Evolutionary conservation across 1,284 basidiomycete genomes (phyloP).

Genomic region (Volvariella surrecta): DNA sequence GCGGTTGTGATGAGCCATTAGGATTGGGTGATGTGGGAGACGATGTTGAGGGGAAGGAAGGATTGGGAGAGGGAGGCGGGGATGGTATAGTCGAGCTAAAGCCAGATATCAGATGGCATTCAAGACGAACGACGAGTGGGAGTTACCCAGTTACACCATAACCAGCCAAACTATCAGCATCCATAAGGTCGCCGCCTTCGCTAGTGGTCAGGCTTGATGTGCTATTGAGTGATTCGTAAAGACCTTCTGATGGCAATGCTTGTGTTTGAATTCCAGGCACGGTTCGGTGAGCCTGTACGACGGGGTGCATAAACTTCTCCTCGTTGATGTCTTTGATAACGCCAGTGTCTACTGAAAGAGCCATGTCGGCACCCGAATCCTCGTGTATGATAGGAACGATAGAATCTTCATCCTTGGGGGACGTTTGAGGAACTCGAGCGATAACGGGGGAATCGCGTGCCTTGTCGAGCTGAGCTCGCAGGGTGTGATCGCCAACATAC

Average conservation of each 20-base stretch:
- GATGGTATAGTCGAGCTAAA: not conserved
- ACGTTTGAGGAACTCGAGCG: not conserved
- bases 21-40: constrained; percentile 6
- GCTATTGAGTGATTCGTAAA: not conserved
- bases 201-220: not conserved
- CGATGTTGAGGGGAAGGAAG: constrained; percentile 6
- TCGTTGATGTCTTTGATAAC: constrained; percentile 8
- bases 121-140: not conserved
- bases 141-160: not conserved
- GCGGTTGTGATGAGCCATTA: constrained; percentile 1
- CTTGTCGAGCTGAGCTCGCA: not conserved
- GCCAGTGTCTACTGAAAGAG: not conserved
- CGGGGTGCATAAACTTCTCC: constrained; percentile 45
- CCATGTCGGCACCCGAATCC: constrained; percentile 12
- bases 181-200: not conserved
- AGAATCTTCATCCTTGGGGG: not conserved
- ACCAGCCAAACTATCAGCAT: not conserved
- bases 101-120: not conserved
- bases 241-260: constrained; percentile 3
- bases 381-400: constrained; percentile 2
- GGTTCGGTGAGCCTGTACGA: constrained; percentile 27
- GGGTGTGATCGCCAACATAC: constrained; percentile 5
- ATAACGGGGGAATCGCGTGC: constrained; percentile 1
- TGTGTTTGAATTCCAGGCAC: constrained; percentile 9
- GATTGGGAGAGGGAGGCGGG: constrained; percentile 5